Percentiles rank a stretch among this genome's conserved stretches.
Conservation (phyloP, 805 yeast species). For the Metschnikowia peoriensis region DNA sequence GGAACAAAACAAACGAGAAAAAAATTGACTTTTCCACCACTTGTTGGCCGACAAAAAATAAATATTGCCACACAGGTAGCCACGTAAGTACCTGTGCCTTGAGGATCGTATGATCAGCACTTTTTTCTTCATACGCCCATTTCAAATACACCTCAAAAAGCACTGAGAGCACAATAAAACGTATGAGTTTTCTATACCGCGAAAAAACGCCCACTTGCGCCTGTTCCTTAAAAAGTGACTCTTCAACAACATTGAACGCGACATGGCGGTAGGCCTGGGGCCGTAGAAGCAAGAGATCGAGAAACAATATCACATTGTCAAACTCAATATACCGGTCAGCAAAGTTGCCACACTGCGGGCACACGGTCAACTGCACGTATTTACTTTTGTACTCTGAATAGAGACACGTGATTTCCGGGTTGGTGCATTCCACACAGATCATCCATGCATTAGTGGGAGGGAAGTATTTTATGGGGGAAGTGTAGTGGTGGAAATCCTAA, state of each 20-base stretch:
- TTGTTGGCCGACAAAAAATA: slow-evolving; percentile 54
- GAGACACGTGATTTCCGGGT: slow-evolving; percentile 55
- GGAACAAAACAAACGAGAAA: slow-evolving; percentile 33
- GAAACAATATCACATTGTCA: slow-evolving; percentile 78
- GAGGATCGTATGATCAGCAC: slow-evolving; percentile 28
- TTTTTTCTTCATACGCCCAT: slow-evolving; percentile 88
- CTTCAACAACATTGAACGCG: slow-evolving; percentile 64
- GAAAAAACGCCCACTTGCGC: slow-evolving; percentile 1
- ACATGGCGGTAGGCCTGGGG: slow-evolving; percentile 88
- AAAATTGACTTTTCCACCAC: slow-evolving; percentile 45
- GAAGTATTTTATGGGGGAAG: neutral
- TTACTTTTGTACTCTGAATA: slow-evolving; percentile 72
- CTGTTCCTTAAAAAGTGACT: slow-evolving; percentile 16
- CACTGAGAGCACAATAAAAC: slow-evolving; percentile 60
- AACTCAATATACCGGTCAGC: slow-evolving; percentile 92
- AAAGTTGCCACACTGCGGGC: slow-evolving; percentile 65
- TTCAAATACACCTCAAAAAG: slow-evolving; percentile 85
- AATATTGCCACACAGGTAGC: slow-evolving; percentile 50
- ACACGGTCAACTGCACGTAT: slow-evolving; percentile 76
- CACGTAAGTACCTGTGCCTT: slow-evolving; percentile 28
- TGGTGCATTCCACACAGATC: slow-evolving; percentile 90
- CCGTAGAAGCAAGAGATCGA: slow-evolving; percentile 79
- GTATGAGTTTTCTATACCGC: slow-evolving; percentile 23
- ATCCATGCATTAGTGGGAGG: slow-evolving; percentile 34
- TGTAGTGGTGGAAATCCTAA: too few species aligned